Base-by-base conservation (phyloP, 495 filamentous ascomycete species). In the Barbatosphaeria neglecta region DNA sequence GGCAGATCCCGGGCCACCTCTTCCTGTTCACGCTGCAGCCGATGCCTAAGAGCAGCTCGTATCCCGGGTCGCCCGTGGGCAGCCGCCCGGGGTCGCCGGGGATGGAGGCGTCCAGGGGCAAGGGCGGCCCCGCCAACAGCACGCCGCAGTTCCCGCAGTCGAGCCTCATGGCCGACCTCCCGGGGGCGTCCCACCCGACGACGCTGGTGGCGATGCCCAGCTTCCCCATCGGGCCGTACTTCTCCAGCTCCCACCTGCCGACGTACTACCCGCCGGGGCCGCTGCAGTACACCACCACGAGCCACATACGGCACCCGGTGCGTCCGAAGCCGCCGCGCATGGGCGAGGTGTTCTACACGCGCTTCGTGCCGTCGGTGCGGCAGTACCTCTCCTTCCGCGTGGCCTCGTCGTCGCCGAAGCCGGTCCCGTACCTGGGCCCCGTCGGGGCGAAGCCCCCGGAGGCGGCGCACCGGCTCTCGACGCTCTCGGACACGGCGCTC, bases 351-450 rank as follows among this genome's bases (percentile, higher is more conserved):
- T 87, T 98, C 57, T 98, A 98, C 63, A 80, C 80, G 1, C 85
- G 92, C 42, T 94, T 83, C 60, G 68, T 97, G 16, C 86, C 86
- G 2, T 87, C 82, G 17, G 68, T 93, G 0, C 74, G 75, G 23
- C 87, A 95, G 58, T 94, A 87, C 50, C 76, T 98, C 19, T 87
- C 87, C 11, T 93, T 97, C 64, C 82, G 92, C 24, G 77, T 88
- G 1, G 87, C 87, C 5, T 80, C 75, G 6, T 53, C 78, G 17
- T 77, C 77, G 10, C 54, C 67, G 0, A 71, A 68, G 27, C 72
- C 81, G 0, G 69, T 75, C 2, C 60, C 70, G 0, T 70, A 78
- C 50, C 62, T 69, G 43, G 80, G 79, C 0, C 79, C 80, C 13
- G 55, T 74, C 13, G 54, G 67, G 13, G 49, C 64, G 55, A 54